Conservation (phyloP, 2,329 filamentous ascomycete species). For the Juglanconis oblonga region DNA sequence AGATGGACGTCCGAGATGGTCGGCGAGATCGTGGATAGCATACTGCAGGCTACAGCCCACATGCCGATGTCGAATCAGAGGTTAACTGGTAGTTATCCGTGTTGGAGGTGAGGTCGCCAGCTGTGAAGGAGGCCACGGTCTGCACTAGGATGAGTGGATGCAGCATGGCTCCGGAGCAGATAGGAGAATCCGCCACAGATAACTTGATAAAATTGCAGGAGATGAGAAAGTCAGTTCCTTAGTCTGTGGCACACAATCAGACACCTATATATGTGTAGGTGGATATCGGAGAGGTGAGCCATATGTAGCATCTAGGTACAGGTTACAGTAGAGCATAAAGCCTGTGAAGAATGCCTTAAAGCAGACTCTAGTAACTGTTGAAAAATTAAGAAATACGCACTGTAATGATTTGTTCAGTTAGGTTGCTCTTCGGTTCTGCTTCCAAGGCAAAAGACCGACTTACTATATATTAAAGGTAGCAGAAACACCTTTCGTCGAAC, state of each 20-base stretch:
- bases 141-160: conserved; percentile 17
- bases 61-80: conserved; percentile 12
- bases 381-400: conserved; percentile 17
- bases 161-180: conserved; percentile 15
- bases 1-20: conserved; percentile 3
- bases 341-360: conserved; percentile 18
- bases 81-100: conserved; percentile 14
- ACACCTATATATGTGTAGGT: no score
- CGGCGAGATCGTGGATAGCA: conserved; percentile 10
- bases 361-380: conserved; percentile 7
- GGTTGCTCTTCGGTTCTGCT: neutral
- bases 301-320: conserved; percentile 13
- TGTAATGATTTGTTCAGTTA: neutral
- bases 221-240: neutral
- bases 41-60: conserved; percentile 15
- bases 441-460: neutral
- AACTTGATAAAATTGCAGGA: conserved; percentile 20
- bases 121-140: conserved; percentile 15
- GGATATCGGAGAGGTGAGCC: neutral
- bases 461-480: neutral
- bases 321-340: conserved; percentile 18
- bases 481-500: neutral
- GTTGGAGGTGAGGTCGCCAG: conserved; percentile 13
- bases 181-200: conserved; percentile 16
- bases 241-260: neutral